Percentiles rank a stretch among this genome's conserved stretches.
These are phyloP conservation scores for Pichia pseudocactophila DNA, from an alignment of 805 yeast genomes.

Conservation along the genomic window DNA sequence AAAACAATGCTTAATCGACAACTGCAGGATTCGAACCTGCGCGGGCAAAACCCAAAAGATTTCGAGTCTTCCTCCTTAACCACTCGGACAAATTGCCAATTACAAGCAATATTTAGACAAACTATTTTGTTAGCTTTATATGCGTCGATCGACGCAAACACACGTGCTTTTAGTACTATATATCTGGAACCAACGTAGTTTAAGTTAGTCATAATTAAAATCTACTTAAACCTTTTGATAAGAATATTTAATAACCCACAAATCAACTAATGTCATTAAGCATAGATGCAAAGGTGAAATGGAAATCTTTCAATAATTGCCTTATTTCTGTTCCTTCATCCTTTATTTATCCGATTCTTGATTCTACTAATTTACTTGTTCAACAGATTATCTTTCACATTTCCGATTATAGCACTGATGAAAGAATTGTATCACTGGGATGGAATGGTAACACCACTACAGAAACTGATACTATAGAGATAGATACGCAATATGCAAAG, in stretches of 20 bases:
- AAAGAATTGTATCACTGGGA: conserved; percentile 18
- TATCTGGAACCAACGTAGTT: too few species aligned
- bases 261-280: conserved; percentile 1
- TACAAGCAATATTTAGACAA: background rate
- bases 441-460: conserved; percentile 25
- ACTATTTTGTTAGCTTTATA: background rate
- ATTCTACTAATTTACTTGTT: conserved; percentile 30
- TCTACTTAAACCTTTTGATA: too few species aligned
- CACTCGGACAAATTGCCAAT: conserved; percentile 46
- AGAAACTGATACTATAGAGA: conserved; percentile 32
- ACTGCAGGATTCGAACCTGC: conserved; percentile 55
- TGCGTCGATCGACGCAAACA: background rate
- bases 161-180: too few species aligned
- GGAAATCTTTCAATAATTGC: conserved; percentile 24
- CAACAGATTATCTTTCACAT: conserved; percentile 33
- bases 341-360: conserved; percentile 28
- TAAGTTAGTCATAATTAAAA: too few species aligned
- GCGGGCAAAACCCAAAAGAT: conserved; percentile 54
- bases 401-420: conserved; percentile 9
- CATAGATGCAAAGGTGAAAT: conserved; percentile 17
- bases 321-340: conserved; percentile 31
- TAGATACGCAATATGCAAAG: conserved; percentile 61
- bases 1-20: conserved; percentile 28
- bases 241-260: too few species aligned
- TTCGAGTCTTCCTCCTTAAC: conserved; percentile 49